These are phyloP conservation scores for Fallopia convolvulus DNA, from an alignment of 148 eudicot species.

Conservation along the genomic window DNA sequence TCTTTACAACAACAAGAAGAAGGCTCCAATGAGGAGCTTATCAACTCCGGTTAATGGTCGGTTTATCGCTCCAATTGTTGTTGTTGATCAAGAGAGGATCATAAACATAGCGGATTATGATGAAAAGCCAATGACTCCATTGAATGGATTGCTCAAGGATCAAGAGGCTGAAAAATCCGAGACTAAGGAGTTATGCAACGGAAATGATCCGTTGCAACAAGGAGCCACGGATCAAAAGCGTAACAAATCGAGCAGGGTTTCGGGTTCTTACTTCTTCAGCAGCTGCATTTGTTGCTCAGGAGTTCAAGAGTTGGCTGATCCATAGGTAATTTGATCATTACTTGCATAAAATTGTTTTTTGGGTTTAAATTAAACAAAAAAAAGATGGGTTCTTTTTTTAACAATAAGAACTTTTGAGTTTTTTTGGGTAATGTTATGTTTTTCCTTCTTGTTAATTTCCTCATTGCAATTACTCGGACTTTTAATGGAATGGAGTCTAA, in stretches of 20 bases:
- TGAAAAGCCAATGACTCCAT: background rate
- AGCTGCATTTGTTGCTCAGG: slow-evolving; percentile 6
- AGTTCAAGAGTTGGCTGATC: background rate
- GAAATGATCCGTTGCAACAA: background rate
- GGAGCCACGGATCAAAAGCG: background rate
- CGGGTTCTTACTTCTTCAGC: background rate
- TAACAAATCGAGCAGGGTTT: background rate
- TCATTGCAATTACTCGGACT: background rate
- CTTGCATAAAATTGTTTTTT: background rate
- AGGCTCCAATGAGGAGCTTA: slow-evolving; percentile 4
- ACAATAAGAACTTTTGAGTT: background rate
- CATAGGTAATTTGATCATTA: slow-evolving; percentile 3
- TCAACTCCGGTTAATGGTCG: background rate
- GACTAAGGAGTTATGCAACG: background rate
- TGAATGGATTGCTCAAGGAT: background rate
- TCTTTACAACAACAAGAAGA: background rate
- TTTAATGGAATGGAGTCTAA: background rate
- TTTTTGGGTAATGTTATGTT: slow-evolving; percentile 2
- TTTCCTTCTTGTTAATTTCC: background rate
- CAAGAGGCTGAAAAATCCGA: background rate
- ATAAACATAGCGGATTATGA: slow-evolving; percentile 1
- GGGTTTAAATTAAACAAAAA: too few species aligned
- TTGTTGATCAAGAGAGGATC: background rate
- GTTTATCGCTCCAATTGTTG: background rate
- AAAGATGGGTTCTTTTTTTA: background rate